phyloP scores from a whole-genome alignment of 2,329 filamentous ascomycete genomes.

The Endoconidiophora polonica region DNA sequence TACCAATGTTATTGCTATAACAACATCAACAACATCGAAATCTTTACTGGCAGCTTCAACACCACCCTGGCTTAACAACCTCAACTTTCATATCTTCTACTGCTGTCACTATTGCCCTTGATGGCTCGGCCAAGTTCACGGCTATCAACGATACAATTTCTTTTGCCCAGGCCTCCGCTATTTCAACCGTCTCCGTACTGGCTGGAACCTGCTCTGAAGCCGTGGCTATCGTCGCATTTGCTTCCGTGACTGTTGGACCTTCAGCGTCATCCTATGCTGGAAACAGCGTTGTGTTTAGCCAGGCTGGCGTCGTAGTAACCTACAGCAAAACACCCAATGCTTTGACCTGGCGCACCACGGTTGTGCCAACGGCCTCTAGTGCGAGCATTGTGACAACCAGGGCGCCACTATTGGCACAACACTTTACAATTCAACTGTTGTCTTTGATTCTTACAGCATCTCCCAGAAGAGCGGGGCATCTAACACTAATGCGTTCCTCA shows the following conservation, averaged over 20 bases:
- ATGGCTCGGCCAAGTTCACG: constrained; percentile 28
- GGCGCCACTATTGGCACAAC: constrained; percentile 18
- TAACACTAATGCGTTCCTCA: constrained; percentile 26
- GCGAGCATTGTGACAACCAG: constrained; percentile 21
- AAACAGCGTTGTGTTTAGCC: constrained; percentile 23
- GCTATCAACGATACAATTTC: constrained; percentile 27
- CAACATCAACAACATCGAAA: background rate
- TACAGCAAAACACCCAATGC: constrained; percentile 20
- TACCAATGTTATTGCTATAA: background rate
- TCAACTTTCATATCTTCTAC: constrained; percentile 1
- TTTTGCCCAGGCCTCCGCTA: constrained; percentile 22
- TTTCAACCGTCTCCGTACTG: constrained; percentile 27
- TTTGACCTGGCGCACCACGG: constrained; percentile 22
- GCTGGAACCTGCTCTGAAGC: constrained; percentile 29
- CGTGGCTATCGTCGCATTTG: constrained; percentile 24
- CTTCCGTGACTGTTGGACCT: constrained; percentile 26
- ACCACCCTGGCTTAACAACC: background rate
- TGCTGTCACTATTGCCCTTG: constrained; percentile 27
- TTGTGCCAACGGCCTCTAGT: constrained; percentile 22
- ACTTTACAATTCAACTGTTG: constrained; percentile 23
- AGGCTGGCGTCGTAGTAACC: constrained; percentile 17
- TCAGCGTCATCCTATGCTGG: constrained; percentile 14
- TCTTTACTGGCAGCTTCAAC: background rate
- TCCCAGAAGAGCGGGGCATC: constrained; percentile 16
- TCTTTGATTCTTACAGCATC: constrained; percentile 25